A percentile compares a stretch with the other conserved stretches of the same genome.
These are phyloP conservation scores for Daedaleopsis nitida DNA, from an alignment of 768 basidiomycete species.

Conservation along the genomic window DNA sequence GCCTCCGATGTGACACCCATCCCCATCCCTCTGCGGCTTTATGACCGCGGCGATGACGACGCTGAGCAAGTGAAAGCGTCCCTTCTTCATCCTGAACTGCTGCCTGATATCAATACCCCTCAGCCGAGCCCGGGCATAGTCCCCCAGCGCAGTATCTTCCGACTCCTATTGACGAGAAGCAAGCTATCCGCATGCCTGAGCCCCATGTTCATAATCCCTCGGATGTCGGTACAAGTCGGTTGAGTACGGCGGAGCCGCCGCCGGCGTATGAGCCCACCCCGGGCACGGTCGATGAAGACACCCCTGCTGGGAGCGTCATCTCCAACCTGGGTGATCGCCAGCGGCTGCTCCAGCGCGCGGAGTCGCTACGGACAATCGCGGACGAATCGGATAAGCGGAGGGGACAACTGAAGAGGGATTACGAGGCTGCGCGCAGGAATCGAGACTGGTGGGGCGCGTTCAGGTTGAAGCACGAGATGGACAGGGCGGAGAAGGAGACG, in stretches of 20 bases:
- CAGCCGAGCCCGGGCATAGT: conserved; percentile 20
- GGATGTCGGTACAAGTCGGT: conserved; percentile 8
- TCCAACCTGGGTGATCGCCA: conserved; percentile 21
- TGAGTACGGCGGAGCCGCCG: conserved; percentile 8
- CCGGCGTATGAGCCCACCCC: conserved; percentile 15
- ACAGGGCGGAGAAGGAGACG: conserved; percentile 31
- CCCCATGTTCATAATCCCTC: conserved; percentile 17
- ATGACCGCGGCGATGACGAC: conserved; percentile 9
- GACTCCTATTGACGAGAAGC: conserved; percentile 15
- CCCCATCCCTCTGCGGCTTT: conserved; percentile 21
- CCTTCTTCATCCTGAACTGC: conserved; percentile 19
- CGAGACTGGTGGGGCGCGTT: conserved; percentile 29
- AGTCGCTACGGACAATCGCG: conserved; percentile 33
- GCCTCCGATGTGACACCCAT: conserved; percentile 15
- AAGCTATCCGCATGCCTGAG: conserved; percentile 20
- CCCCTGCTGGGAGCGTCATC: conserved; percentile 27
- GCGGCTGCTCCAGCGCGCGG: conserved; percentile 27
- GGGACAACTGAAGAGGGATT: conserved; percentile 22
- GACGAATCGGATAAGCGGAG: conserved; percentile 29
- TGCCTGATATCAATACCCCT: conserved; percentile 13
- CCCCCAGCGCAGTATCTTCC: conserved; percentile 13
- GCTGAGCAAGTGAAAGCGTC: conserved; percentile 11
- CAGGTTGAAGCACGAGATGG: conserved; percentile 31
- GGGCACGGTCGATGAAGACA: conserved; percentile 2
- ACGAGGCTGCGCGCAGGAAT: conserved; percentile 27